Evolutionary conservation across 805 yeast genomes (phyloP).

Genomic region (Candida quercuum): DNA sequence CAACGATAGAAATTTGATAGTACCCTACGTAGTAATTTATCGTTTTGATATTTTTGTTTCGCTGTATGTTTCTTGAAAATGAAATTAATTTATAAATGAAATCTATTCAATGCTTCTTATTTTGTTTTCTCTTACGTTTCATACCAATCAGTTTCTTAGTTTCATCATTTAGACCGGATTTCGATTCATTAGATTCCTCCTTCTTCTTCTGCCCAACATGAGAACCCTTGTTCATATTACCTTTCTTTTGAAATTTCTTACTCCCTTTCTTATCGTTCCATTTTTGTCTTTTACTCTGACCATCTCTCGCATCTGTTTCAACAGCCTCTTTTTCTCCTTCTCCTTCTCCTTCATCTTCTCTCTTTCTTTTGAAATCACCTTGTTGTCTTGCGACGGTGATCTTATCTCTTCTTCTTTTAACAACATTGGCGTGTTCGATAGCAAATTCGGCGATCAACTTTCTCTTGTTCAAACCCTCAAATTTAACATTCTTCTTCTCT

Average conservation of each 20-base stretch:
- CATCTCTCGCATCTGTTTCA: too few species aligned
- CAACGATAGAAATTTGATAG: background rate
- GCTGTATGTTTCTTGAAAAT: background rate
- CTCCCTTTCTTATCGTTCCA: background rate
- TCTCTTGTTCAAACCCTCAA: conserved; percentile 54
- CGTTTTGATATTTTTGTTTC: too few species aligned
- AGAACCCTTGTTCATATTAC: conserved; percentile 39
- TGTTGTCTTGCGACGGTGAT: conserved; percentile 36
- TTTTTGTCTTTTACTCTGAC: conserved; percentile 8
- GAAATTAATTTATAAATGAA: background rate
- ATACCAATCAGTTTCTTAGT: conserved; percentile 60
- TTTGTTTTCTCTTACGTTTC: conserved; percentile 62
- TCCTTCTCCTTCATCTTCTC: conserved; percentile 21
- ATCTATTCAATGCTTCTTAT: conserved; percentile 26
- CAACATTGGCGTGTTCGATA: conserved; percentile 89
- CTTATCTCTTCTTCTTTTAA: conserved; percentile 81
- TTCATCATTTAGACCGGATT: conserved; percentile 43
- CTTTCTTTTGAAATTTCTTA: conserved; percentile 29
- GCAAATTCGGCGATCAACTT: conserved; percentile 93
- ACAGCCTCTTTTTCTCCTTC: conserved; percentile 9
- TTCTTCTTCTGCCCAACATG: conserved; percentile 20
- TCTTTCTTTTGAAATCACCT: conserved; percentile 24
- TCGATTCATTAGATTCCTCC: conserved; percentile 8
- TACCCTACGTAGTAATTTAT: too few species aligned
- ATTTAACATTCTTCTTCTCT: conserved; percentile 49